Base-by-base conservation (phyloP, 257 asterid species). In the Rhazya stricta region DNA sequence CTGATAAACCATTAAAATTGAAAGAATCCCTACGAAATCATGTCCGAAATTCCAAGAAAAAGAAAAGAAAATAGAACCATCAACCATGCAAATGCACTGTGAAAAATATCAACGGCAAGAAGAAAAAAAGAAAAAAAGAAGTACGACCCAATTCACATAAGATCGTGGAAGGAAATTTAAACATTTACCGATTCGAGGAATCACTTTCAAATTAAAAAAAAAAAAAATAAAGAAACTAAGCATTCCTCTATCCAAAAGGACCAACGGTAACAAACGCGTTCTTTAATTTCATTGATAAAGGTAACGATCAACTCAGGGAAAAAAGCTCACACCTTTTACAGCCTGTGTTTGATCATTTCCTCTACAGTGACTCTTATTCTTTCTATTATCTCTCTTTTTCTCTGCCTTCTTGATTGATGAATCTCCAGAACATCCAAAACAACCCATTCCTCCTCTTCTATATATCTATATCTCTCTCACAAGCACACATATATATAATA, bases 351-450 rank as follows among this genome's bases (percentile, higher is more conserved):
- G 85, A 80, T 88, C 90, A 61, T 81, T 84, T 41, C 73, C 68
- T 74, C 63, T 81, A 34, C 39, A 16, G 21, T 78, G 86, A 80
- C 79, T 70, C 54, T 69, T 73, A 56, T 34, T 76, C 45, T 29
- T 57, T 62, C 65, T 36, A 46, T 36, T 27, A 8, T 56, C 62
- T 43, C 79, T 79, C 68, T 72, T 83, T 76, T 76, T 85, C 39
- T 76, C 72, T n/a, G 85, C 76, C 74, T 79, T 86, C 79, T 83
- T 83, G 5, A 67, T 62, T 30, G 94, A 83, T 72, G 93, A 77
- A 76, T 84, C 91, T 21, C 95, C 87, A 5, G 88, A 82, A 76
- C 96, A 87, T 82, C 76, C 85, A 77, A 92, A 90, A 86, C 96
- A 92, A 23, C 96, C 91, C 97, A 90, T 91, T 71, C 74, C 65